Evolutionary conservation across 768 basidiomycete species (phyloP).

Genomic region (Exsudoporus frostii): DNA sequence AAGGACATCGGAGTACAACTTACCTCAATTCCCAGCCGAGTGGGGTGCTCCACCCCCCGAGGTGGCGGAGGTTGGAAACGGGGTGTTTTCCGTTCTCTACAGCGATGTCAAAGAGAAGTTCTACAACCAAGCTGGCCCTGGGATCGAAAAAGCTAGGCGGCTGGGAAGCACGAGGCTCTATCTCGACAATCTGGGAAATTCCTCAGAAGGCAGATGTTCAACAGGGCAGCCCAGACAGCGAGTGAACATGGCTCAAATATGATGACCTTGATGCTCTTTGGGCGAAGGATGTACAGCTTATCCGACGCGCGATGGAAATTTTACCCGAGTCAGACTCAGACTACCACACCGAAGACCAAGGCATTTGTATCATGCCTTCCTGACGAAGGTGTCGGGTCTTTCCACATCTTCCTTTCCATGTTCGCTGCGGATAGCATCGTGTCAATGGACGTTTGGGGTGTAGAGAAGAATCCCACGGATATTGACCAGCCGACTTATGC

Average conservation of each 20-base stretch:
- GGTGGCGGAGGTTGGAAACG: conserved; percentile 37
- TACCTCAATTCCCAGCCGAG: conserved; percentile 36
- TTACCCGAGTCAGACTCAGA: conserved; percentile 3
- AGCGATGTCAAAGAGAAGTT: conserved; percentile 50
- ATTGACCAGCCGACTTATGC: conserved; percentile 29
- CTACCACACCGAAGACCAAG: conserved; percentile 8
- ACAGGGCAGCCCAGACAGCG: neutral
- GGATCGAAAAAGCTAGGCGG: conserved; percentile 31
- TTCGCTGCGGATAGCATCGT: conserved; percentile 9
- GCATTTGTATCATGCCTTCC: conserved; percentile 42
- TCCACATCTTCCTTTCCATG: conserved; percentile 36
- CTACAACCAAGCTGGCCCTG: conserved; percentile 43
- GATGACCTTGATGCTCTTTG: conserved; percentile 37
- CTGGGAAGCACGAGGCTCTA: conserved; percentile 40
- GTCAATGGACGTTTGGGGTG: conserved; percentile 20
- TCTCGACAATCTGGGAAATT: conserved; percentile 42
- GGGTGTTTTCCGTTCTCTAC: conserved; percentile 47
- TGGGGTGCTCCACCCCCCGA: conserved; percentile 44
- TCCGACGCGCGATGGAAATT: conserved; percentile 32
- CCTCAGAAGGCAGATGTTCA: conserved; percentile 1
- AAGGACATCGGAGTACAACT: conserved; percentile 21
- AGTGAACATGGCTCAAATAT: conserved; percentile 34
- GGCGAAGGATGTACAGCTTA: conserved; percentile 38
- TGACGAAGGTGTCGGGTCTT: conserved; percentile 46
- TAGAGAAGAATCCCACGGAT: conserved; percentile 9